phyloP scores from a whole-genome alignment of 345 rosid genomes.

The Orychophragmus violaceus region DNA sequence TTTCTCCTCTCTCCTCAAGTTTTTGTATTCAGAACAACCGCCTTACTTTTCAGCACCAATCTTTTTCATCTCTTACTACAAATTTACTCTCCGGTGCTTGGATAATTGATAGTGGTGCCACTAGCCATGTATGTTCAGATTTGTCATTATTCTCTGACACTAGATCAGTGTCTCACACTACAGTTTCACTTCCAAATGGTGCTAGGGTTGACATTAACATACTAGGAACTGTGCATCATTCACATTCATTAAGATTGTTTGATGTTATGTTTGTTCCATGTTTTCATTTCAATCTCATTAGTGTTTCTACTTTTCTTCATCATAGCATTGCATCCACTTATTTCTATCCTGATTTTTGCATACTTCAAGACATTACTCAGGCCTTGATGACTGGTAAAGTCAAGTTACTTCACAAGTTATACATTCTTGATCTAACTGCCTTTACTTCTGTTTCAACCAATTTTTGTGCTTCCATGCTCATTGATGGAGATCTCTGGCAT shows the following conservation, averaged over 20 bases:
- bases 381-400: neutral
- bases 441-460: neutral
- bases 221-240: neutral
- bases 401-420: neutral
- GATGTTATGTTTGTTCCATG: neutral
- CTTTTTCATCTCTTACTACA: neutral
- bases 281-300: neutral
- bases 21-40: neutral
- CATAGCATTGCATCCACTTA: neutral
- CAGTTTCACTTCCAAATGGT: neutral
- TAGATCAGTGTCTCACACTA: neutral
- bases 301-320: neutral
- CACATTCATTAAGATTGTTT: too few relatives aligned
- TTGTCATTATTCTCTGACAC: neutral
- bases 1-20: neutral
- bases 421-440: neutral
- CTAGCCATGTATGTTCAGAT: neutral
- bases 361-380: neutral
- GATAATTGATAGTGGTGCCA: neutral
- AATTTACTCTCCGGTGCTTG: neutral
- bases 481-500: neutral
- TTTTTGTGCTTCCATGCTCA: neutral
- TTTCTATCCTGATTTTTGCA: neutral
- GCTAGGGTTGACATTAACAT: neutral
- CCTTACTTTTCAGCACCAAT: neutral